Evolutionary conservation across 2,329 filamentous ascomycete genomes (phyloP).

Genomic region (Trichoderma citrinoviride): DNA sequence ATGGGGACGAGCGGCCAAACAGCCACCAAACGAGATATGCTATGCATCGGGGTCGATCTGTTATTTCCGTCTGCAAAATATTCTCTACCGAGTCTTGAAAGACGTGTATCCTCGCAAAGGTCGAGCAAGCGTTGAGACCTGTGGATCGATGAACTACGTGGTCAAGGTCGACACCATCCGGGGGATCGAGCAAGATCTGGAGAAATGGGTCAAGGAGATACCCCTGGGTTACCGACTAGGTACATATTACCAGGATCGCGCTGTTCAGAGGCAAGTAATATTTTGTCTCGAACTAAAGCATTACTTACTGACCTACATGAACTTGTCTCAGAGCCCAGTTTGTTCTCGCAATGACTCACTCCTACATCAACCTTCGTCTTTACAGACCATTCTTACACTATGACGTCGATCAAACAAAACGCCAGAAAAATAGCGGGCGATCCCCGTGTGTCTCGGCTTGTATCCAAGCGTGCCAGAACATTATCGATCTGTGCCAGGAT

Average conservation of each 20-base stretch:
- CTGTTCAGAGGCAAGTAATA: neutral
- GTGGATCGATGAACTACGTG: neutral
- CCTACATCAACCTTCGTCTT: neutral
- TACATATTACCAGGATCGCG: neutral
- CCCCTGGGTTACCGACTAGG: neutral
- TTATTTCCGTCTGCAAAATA: neutral
- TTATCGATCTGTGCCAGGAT: constrained; percentile 5
- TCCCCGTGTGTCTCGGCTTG: neutral
- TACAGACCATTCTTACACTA: constrained; percentile 8
- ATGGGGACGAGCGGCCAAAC: neutral
- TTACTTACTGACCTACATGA: neutral
- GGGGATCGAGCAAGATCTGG: neutral
- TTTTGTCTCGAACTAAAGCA: neutral
- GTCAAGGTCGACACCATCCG: neutral
- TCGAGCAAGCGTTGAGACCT: neutral
- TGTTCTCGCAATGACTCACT: neutral
- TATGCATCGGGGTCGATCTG: neutral
- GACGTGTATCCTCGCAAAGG: neutral
- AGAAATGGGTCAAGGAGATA: neutral
- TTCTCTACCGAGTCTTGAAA: neutral
- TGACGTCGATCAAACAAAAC: neutral
- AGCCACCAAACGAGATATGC: neutral
- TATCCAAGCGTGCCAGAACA: neutral
- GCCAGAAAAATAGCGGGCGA: neutral
- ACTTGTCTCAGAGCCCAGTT: neutral